Conservation (phyloP, 2,329 filamentous ascomycete genomes). For the Colletotrichum tabaci region DNA sequence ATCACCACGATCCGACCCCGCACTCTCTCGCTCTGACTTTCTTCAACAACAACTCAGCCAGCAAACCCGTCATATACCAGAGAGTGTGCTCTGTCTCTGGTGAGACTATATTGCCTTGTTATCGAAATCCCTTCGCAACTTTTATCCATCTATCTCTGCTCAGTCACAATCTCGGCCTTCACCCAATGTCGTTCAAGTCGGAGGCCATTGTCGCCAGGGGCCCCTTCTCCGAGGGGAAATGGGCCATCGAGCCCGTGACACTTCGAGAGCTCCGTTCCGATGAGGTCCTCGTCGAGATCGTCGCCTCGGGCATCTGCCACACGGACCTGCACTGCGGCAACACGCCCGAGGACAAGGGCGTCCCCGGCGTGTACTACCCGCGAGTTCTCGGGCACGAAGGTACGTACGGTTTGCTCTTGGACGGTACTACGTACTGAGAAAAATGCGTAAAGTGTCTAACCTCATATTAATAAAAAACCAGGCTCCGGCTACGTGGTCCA, state of each 20-base stretch:
- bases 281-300: constrained; percentile 67
- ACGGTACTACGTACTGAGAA: too few species aligned
- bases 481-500: constrained; percentile 62
- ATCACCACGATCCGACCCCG: constrained; percentile 1
- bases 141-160: too few species aligned
- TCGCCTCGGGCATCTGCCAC: constrained; percentile 69
- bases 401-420: constrained; percentile 33
- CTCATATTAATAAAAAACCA: constrained; percentile 14
- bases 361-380: constrained; percentile 44
- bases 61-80: not conserved
- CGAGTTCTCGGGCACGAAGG: constrained; percentile 69
- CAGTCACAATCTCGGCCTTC: not conserved
- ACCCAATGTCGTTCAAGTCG: constrained; percentile 46
- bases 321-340: constrained; percentile 65
- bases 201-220: constrained; percentile 51
- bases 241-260: constrained; percentile 50
- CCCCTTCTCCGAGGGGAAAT: constrained; percentile 51
- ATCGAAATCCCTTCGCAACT: too few species aligned
- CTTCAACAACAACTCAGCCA: not conserved
- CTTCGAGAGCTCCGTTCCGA: constrained; percentile 50
- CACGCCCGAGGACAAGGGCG: constrained; percentile 37
- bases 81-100: not conserved
- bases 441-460: not conserved
- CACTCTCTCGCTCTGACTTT: not conserved
- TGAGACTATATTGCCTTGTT: too few species aligned